Percentiles rank a stretch among this genome's conserved stretches.
Conservation (phyloP, 176 grass and related monocot species). For the Oryza meridionalis region DNA sequence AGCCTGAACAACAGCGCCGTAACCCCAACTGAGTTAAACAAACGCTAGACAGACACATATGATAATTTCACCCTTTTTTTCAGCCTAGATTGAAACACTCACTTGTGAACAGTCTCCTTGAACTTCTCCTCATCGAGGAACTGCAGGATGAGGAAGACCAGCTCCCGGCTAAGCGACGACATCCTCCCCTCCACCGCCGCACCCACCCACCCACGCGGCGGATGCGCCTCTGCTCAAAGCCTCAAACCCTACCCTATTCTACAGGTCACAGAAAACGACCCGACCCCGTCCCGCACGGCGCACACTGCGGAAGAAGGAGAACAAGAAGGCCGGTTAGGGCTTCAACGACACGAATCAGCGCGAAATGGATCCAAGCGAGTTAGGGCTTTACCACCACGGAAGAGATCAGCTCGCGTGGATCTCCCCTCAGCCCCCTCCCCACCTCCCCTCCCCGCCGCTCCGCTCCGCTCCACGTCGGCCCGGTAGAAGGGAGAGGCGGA, state of each 20-base stretch:
- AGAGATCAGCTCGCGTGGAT: slow-evolving; percentile 23
- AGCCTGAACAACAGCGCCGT: slow-evolving; percentile 50
- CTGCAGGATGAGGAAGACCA: slow-evolving; percentile 87
- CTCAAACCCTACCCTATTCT: slow-evolving; percentile 26
- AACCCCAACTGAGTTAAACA: neutral
- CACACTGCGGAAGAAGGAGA: slow-evolving; percentile 1
- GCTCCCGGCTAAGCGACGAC: slow-evolving; percentile 73
- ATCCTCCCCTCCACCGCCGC: slow-evolving; percentile 45
- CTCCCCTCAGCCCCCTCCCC: slow-evolving; percentile 14
- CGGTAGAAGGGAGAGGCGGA: neutral
- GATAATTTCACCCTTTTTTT: neutral
- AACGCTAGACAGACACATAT: neutral
- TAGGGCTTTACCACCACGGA: slow-evolving; percentile 46
- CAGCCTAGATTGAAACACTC: slow-evolving; percentile 29
- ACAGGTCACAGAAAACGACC: slow-evolving; percentile 28
- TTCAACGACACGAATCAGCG: slow-evolving; percentile 20
- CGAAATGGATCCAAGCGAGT: slow-evolving; percentile 11
- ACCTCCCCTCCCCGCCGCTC: neutral
- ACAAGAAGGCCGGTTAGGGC: neutral
- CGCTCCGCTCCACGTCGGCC: slow-evolving; percentile 18
- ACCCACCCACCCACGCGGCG: slow-evolving; percentile 46
- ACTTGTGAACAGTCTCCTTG: slow-evolving; percentile 89
- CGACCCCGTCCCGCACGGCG: neutral
- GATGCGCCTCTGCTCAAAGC: slow-evolving; percentile 11
- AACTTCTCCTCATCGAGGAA: slow-evolving; percentile 97